Conservation (phyloP, 495 filamentous ascomycete genomes). For the Penicillium malachiteum region DNA sequence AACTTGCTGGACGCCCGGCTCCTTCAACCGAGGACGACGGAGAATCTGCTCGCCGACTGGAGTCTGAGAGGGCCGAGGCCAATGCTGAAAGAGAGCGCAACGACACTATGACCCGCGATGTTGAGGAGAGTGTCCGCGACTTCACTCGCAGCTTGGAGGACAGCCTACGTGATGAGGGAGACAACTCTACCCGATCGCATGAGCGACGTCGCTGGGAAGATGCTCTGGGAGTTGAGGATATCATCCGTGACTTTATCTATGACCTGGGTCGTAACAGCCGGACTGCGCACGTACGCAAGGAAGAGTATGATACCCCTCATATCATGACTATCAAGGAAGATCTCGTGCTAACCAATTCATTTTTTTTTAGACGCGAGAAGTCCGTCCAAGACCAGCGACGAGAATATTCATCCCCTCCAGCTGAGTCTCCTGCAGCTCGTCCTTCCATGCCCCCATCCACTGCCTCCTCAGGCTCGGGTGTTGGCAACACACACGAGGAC, state of each 20-base stretch:
- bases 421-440: constrained; percentile 29
- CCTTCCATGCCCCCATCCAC: constrained; percentile 44
- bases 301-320: constrained; percentile 55
- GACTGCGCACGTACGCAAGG: constrained; percentile 68
- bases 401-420: constrained; percentile 17
- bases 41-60: constrained; percentile 75
- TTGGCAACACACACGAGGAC: constrained; percentile 85
- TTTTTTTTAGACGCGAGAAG: constrained; percentile 19
- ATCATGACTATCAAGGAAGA: neutral
- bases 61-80: constrained; percentile 79
- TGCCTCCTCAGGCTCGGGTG: constrained; percentile 42
- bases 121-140: constrained; percentile 94
- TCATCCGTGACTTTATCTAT: constrained; percentile 95
- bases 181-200: constrained; percentile 72
- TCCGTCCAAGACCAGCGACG: constrained; percentile 26
- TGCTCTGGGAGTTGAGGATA: constrained; percentile 92
- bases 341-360: constrained; percentile 14
- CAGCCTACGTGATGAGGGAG: constrained; percentile 77
- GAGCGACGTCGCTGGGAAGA: constrained; percentile 96
- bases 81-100: constrained; percentile 88
- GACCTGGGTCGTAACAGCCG: constrained; percentile 85
- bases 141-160: constrained; percentile 82
- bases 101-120: constrained; percentile 92
- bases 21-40: constrained; percentile 61
- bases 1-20: constrained; percentile 78